Conservation (phyloP, 495 filamentous ascomycete genomes). For the Aspergillus nidulans region DNA sequence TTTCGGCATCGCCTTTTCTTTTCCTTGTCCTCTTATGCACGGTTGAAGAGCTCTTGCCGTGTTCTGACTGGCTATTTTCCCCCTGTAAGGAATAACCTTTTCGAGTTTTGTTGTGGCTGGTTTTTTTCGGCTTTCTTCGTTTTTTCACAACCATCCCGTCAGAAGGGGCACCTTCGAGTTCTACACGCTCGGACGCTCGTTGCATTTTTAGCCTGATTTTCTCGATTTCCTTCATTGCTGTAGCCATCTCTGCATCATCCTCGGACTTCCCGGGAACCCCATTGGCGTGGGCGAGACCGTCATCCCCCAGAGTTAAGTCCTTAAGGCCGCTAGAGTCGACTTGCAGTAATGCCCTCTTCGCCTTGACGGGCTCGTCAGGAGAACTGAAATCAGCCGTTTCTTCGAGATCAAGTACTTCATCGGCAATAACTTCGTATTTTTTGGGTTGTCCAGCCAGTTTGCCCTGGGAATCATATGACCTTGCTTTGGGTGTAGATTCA, state of each 20-base stretch:
- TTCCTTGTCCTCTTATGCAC: constrained; percentile 1
- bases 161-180: constrained; percentile 62
- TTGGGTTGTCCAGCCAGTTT: constrained; percentile 29
- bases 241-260: constrained; percentile 78
- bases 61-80: neutral
- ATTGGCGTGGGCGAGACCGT: constrained; percentile 3
- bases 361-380: constrained; percentile 31
- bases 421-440: constrained; percentile 56
- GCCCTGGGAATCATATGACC: constrained; percentile 15
- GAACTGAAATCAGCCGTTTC: constrained; percentile 28
- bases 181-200: constrained; percentile 75
- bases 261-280: constrained; percentile 31
- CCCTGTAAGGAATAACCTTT: neutral
- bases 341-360: constrained; percentile 60
- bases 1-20: neutral
- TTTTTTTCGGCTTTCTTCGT: constrained; percentile 55
- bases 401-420: constrained; percentile 47
- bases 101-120: neutral
- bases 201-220: constrained; percentile 85
- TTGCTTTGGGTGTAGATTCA: constrained; percentile 12
- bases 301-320: constrained; percentile 51
- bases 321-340: constrained; percentile 80
- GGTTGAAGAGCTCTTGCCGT: neutral
- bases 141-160: constrained; percentile 75
- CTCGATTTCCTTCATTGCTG: constrained; percentile 83